phyloP scores from a whole-genome alignment of 2,329 filamentous ascomycete genomes.

The Colletotrichum agaves region DNA sequence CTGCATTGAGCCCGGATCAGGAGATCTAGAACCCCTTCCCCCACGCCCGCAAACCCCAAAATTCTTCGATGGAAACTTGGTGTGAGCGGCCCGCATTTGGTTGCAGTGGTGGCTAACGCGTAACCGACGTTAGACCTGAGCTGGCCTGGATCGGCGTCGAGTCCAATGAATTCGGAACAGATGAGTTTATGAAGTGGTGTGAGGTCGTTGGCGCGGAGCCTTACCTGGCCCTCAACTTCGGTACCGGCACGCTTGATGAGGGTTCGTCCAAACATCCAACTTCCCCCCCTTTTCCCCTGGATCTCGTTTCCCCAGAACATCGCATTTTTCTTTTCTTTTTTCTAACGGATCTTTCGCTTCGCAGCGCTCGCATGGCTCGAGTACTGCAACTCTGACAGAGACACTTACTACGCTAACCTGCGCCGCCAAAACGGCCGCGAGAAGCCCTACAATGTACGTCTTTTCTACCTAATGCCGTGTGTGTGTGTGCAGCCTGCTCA shows the following conservation, averaged over 20 bases:
- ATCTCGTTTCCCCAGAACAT: background rate
- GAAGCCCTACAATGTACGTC: slow-evolving; percentile 73
- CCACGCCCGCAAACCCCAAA: background rate
- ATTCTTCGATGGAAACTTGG: background rate
- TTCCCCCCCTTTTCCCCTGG: background rate
- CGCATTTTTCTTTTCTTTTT: background rate
- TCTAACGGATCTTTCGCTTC: background rate
- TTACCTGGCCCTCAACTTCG: slow-evolving; percentile 84
- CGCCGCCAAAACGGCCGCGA: slow-evolving; percentile 79
- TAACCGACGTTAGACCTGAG: slow-evolving; percentile 64
- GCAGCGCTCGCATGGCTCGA: slow-evolving; percentile 79
- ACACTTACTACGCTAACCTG: slow-evolving; percentile 86
- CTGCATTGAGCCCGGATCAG: too few species aligned
- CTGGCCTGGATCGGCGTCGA: slow-evolving; percentile 84
- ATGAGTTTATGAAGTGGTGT: slow-evolving; percentile 89
- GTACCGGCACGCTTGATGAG: slow-evolving; percentile 70
- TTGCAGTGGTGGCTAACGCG: slow-evolving; percentile 19
- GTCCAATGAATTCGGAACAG: slow-evolving; percentile 83
- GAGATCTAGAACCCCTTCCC: background rate
- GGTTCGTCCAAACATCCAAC: slow-evolving; percentile 39
- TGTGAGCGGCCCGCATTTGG: background rate
- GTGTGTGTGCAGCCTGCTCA: background rate
- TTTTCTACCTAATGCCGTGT: background rate
- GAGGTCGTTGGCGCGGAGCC: slow-evolving; percentile 78
- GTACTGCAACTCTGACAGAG: slow-evolving; percentile 82